phyloP scores from a whole-genome alignment of 495 filamentous ascomycete species.

The Hypoxylon lenormandii region DNA sequence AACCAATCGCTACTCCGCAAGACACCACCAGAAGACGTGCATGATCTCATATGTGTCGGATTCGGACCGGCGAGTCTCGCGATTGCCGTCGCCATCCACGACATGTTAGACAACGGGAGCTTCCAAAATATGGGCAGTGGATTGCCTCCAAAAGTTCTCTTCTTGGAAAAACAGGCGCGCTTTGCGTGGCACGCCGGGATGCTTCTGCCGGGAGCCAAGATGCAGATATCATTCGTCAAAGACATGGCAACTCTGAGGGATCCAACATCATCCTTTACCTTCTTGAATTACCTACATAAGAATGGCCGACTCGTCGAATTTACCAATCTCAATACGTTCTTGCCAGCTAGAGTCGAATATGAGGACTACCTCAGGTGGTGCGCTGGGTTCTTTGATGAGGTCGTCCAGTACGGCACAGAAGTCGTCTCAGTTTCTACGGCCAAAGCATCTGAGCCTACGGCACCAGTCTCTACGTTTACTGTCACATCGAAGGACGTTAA shows the following conservation, averaged over 20 bases:
- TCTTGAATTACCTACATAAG: conserved; percentile 89
- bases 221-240: conserved; percentile 99
- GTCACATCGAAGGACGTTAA: conserved; percentile 57
- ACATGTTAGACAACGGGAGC: conserved; percentile 64
- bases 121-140: conserved; percentile 52
- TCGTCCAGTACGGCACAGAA: conserved; percentile 82
- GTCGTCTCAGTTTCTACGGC: conserved; percentile 71
- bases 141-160: conserved; percentile 74
- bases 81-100: conserved; percentile 90
- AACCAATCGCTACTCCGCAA: conserved; percentile 53
- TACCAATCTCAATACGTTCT: conserved; percentile 87
- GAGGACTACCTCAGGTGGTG: conserved; percentile 97
- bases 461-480: conserved; percentile 62
- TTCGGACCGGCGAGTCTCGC: conserved; percentile 94
- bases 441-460: conserved; percentile 52
- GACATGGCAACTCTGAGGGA: conserved; percentile 90
- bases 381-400: conserved; percentile 79
- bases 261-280: conserved; percentile 91
- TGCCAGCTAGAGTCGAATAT: conserved; percentile 87
- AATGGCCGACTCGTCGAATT: conserved; percentile 85
- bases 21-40: conserved; percentile 66
- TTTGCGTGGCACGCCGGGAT: conserved; percentile 97
- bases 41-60: conserved; percentile 89
- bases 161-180: conserved; percentile 82
- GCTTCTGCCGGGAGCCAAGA: conserved; percentile 89